These are phyloP conservation scores for Xylariaceae sp. DNA, from an alignment of 2,329 filamentous ascomycete genomes.

Conservation along the genomic window DNA sequence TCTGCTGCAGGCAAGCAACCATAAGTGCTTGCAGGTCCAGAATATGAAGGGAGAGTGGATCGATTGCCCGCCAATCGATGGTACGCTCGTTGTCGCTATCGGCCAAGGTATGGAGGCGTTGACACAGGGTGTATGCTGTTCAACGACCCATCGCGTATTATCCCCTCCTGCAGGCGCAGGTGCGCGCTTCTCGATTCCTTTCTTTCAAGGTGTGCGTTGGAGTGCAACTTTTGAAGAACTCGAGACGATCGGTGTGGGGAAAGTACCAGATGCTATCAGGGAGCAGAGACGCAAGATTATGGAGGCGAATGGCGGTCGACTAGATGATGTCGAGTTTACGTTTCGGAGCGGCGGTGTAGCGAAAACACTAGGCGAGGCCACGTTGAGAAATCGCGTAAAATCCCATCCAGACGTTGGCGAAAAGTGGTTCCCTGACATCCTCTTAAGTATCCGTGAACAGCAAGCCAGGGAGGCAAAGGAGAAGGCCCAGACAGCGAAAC, in stretches of 20 bases:
- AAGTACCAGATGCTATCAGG: conserved; percentile 57
- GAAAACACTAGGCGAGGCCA: conserved; percentile 73
- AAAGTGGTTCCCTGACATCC: conserved; percentile 67
- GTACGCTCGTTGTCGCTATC: conserved; percentile 80
- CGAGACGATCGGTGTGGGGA: conserved; percentile 52
- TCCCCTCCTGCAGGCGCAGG: conserved; percentile 64
- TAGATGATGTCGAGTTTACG: conserved; percentile 81
- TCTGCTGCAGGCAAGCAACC: conserved; percentile 71
- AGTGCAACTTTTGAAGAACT: conserved; percentile 76
- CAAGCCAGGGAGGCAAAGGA: conserved; percentile 42
- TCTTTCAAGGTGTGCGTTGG: conserved; percentile 81
- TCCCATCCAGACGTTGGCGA: conserved; percentile 84
- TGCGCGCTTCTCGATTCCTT: conserved; percentile 73
- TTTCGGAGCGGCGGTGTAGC: conserved; percentile 65
- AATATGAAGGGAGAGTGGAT: conserved; percentile 76
- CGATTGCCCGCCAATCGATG: conserved; percentile 68
- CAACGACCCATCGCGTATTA: conserved; percentile 80
- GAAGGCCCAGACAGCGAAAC: conserved; percentile 14
- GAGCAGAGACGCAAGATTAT: conserved; percentile 57
- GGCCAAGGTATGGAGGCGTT: conserved; percentile 83
- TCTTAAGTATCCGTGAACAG: conserved; percentile 53
- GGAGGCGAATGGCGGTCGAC: conserved; percentile 46
- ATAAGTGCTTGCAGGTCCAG: conserved; percentile 75
- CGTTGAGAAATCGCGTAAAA: conserved; percentile 76
- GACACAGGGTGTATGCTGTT: conserved; percentile 74